These are phyloP conservation scores for Trichocomaceae sp. DNA, from an alignment of 2,329 filamentous ascomycete genomes.

Conservation along the genomic window DNA sequence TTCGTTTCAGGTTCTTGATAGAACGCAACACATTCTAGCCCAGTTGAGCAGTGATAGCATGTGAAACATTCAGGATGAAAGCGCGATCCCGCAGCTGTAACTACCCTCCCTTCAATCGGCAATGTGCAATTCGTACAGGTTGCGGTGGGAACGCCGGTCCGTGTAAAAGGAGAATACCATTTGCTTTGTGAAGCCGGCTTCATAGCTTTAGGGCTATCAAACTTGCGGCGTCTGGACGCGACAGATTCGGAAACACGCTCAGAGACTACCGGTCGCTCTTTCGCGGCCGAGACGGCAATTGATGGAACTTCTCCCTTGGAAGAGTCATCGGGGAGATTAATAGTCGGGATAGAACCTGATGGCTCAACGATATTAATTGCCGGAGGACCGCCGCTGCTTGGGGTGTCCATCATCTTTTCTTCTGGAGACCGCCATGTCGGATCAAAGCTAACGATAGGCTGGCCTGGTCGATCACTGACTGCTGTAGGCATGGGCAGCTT, in stretches of 20 bases:
- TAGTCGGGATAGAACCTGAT: constrained; percentile 41
- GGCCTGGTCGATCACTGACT: constrained; percentile 81
- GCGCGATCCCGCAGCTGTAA: constrained; percentile 71
- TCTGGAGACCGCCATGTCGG: constrained; percentile 64
- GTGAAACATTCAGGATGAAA: constrained; percentile 93
- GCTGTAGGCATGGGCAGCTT: constrained; percentile 83
- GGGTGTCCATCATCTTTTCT: constrained; percentile 25
- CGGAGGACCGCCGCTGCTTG: constrained; percentile 17
- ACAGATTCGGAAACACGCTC: constrained; percentile 18
- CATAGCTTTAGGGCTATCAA: constrained; percentile 26
- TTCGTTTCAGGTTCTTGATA: constrained; percentile 78
- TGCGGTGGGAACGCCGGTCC: constrained; percentile 54
- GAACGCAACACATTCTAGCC: constrained; percentile 91
- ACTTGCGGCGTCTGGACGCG: constrained; percentile 18
- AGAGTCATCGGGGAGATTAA: constrained; percentile 45
- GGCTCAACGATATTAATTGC: constrained; percentile 50
- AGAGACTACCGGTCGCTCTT: constrained; percentile 14
- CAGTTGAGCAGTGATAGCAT: constrained; percentile 79
- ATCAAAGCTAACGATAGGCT: constrained; percentile 97
- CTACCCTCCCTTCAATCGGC: constrained; percentile 83
- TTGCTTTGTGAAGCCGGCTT: constrained; percentile 33
- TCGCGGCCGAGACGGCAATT: constrained; percentile 24
- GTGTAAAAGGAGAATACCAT: constrained; percentile 36
- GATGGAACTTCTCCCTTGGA: constrained; percentile 28
- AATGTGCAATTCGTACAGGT: constrained; percentile 77